Base-by-base conservation (phyloP, 352 stramenopile species). In the Pythium vanterpoolii region DNA sequence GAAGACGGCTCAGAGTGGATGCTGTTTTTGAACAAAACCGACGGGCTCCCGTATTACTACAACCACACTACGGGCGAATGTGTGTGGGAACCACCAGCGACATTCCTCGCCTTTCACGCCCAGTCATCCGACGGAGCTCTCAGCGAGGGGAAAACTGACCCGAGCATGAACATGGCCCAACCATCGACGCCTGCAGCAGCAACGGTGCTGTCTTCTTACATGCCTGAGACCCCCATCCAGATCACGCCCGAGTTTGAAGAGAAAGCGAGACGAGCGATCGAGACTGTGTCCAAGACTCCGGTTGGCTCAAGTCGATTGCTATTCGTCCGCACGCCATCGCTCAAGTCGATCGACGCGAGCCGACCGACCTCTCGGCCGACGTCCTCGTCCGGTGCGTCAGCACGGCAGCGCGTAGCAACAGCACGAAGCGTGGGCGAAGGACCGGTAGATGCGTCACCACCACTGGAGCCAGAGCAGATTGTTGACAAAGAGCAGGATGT, bases 11-110 rank as follows among this genome's bases (percentile, higher is more conserved):
- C 61, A 8, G 54, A 69, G 28, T 91, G 82, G 82, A 86, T 87
- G 56, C 78, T 89, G 75, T 81, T 88, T 38, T 28, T 89, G 7
- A 86, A 89, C 44, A 78, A 87, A 54, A 71, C 52, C n/a, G 76
- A 85, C 24, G 76, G 74, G 10, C 55, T 76, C 16, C 77, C 79
- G 26, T 92, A 92, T 58, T 92, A 90, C 60, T 87, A 88, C 60
- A 83, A 90, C 40, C 53, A 78, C 39, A 30, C 70, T 27, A 89
- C 76, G 18, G 69, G 68, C 1, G 73, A 87, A 50, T 89, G 77
- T 59, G 66, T 89, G 18, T 92, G 82, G 82, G 77, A 88, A 14
- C 65, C 77, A 2, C 82, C 82, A 1, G 71, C 70, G 7, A 65
- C 80, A 11, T 90, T 83, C 26, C 36, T 83, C 7, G 72, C 54